Evolutionary conservation across 1,139 yeast genomes (phyloP).

Genomic region (Scheffersomyces parashehatae): DNA sequence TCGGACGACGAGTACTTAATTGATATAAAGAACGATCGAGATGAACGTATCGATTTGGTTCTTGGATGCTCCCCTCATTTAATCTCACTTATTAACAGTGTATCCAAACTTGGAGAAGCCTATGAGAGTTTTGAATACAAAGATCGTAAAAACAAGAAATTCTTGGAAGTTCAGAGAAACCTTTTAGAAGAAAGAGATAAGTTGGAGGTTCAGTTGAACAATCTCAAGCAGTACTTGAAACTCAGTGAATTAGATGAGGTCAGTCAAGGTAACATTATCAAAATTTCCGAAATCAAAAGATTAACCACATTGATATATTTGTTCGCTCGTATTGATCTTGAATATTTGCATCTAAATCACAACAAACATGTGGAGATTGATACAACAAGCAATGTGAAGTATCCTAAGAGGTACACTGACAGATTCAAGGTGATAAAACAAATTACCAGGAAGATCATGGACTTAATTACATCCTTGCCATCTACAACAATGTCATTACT

Average conservation of each 20-base stretch:
- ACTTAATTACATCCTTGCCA: constrained; percentile 20
- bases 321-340: constrained; percentile 31
- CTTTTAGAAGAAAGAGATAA: constrained; percentile 11
- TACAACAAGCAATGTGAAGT: neutral
- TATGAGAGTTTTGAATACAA: constrained; percentile 30
- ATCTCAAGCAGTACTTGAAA: constrained; percentile 21
- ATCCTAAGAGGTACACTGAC: constrained; percentile 5
- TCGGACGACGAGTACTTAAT: constrained; percentile 26
- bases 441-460: constrained; percentile 18
- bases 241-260: constrained; percentile 9
- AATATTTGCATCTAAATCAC: constrained; percentile 11
- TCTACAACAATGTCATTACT: constrained; percentile 31
- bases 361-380: constrained; percentile 3
- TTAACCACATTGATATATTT: constrained; percentile 32
- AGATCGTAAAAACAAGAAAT: neutral
- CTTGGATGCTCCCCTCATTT: constrained; percentile 39
- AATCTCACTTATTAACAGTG: constrained; percentile 30
- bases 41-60: constrained; percentile 33
- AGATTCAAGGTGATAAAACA: constrained; percentile 10
- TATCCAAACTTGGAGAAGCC: constrained; percentile 33
- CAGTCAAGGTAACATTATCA: constrained; percentile 11
- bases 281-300: constrained; percentile 36
- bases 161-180: neutral
- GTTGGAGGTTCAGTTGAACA: constrained; percentile 17
- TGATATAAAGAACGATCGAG: constrained; percentile 27